Percentiles rank a stretch among this genome's conserved stretches.
phyloP scores from a whole-genome alignment of 805 yeast species.

The Schwanniomyces polymorphus region DNA sequence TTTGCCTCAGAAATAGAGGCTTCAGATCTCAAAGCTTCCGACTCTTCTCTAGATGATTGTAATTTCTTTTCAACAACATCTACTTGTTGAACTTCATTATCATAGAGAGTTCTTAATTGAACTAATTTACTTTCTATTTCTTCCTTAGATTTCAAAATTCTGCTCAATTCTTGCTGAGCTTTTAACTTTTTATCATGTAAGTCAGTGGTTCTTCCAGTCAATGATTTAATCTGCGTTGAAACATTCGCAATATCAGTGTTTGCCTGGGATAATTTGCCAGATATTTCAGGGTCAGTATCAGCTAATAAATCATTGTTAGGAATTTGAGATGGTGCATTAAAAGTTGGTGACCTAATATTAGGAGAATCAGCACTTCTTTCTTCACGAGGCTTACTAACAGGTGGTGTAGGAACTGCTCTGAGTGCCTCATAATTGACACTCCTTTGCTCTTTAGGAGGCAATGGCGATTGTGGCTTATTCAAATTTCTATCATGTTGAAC shows the following conservation, averaged over 20 bases:
- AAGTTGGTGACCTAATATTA: slow-evolving; percentile 3
- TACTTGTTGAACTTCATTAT: slow-evolving; percentile 74
- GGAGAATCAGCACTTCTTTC: slow-evolving; percentile 13
- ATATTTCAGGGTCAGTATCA: slow-evolving; percentile 52
- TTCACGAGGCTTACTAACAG: slow-evolving; percentile 12
- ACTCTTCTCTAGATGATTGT: slow-evolving; percentile 60
- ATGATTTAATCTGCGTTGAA: slow-evolving; percentile 79
- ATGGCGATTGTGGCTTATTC: slow-evolving; percentile 23
- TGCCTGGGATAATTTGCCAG: slow-evolving; percentile 72
- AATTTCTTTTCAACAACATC: slow-evolving; percentile 67
- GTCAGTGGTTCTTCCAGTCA: slow-evolving; percentile 70
- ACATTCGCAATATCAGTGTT: slow-evolving; percentile 84
- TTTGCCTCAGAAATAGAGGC: slow-evolving; percentile 77
- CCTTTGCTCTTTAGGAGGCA: slow-evolving; percentile 12
- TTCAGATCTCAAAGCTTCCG: slow-evolving; percentile 69
- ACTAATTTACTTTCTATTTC: slow-evolving; percentile 73
- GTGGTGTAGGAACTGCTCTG: slow-evolving; percentile 48
- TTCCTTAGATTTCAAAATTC: slow-evolving; percentile 62
- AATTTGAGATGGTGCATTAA: background rate
- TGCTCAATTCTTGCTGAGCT: slow-evolving; percentile 76
- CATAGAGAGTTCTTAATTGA: slow-evolving; percentile 67
- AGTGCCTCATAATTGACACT: slow-evolving; percentile 51
- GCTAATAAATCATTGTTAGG: slow-evolving; percentile 53
- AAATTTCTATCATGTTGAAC: slow-evolving; percentile 19
- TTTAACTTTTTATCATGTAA: slow-evolving; percentile 68